Conservation (phyloP, 2,329 filamentous ascomycete genomes). For the Colletotrichum navitas region DNA sequence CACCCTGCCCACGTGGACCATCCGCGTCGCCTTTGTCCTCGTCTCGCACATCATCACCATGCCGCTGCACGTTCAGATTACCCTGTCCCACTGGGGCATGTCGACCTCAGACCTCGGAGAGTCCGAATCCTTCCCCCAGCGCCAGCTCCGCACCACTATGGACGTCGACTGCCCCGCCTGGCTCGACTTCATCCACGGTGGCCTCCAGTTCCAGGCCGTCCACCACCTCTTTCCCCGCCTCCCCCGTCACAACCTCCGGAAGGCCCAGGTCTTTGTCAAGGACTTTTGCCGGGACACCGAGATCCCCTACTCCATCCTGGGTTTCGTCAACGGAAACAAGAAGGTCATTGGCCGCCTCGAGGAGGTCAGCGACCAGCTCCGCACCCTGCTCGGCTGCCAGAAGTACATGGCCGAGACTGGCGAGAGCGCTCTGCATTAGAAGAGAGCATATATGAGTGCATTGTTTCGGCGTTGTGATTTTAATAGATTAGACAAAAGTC, state of each 20-base stretch:
- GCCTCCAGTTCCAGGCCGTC: conserved; percentile 79
- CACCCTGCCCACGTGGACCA: conserved; percentile 68
- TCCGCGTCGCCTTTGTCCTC: conserved; percentile 72
- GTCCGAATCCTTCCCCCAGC: conserved; percentile 75
- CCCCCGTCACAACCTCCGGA: conserved; percentile 75
- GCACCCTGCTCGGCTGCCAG: conserved; percentile 69
- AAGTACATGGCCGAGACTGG: conserved; percentile 63
- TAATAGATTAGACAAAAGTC: conserved; percentile 35
- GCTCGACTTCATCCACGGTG: conserved; percentile 80
- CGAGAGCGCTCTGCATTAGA: conserved; percentile 56
- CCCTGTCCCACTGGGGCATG: conserved; percentile 80
- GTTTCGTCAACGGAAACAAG: conserved; percentile 73
- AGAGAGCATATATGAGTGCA: conserved; percentile 25
- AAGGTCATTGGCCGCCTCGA: conserved; percentile 62
- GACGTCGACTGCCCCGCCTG: conserved; percentile 79
- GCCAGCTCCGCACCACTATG: conserved; percentile 79
- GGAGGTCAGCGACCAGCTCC: conserved; percentile 72
- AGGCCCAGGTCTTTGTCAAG: conserved; percentile 69
- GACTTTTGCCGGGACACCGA: conserved; percentile 74
- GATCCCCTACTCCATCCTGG: conserved; percentile 72
- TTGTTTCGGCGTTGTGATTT: conserved; percentile 27
- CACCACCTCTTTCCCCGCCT: conserved; percentile 78
- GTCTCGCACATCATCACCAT: conserved; percentile 75
- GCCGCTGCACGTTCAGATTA: conserved; percentile 79
- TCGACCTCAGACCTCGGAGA: conserved; percentile 74